Base-by-base conservation (phyloP, 768 basidiomycete species). In the Chalciporus pseudorubinellus region DNA sequence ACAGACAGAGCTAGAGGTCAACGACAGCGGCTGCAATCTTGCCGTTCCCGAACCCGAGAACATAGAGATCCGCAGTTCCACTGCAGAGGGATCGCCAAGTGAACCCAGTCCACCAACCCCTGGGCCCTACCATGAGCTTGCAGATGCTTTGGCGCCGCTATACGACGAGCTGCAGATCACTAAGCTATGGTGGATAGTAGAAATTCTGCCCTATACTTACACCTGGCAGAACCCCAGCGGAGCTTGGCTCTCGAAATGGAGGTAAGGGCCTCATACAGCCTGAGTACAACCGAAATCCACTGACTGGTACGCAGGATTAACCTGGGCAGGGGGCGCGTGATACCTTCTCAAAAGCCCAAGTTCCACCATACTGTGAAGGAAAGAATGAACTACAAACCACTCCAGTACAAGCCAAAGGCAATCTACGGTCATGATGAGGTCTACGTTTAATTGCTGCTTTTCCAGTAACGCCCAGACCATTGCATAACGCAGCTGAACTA, bases 181-280 rank as follows among this genome's bases (percentile, higher is more conserved):
- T 14, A 67, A 64, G 18, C 5, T 72, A 1, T 92, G 89, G 89
- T 86, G 85, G 87, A 29, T 87, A n/a, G 67, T 89, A 31, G 89
- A 92, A 67, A 68, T 88, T 22, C 24, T 89, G 0, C 87, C 85
- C 14, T 60, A 76, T 48, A 64, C 59, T 34, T 79, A 75, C 57
- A 63, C 71, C 18, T 85, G 76, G 75, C 87, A 89, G 62, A 82
- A 87, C 51, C 56, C 52, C 0, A 44, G 75, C 1, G 80, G 82
- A 2, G 60, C 57, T 14, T 88, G 85, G 86, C 77, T 81, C 53
- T 70, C 52, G 8, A 69, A 68, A 39, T 80, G 75, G 67, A 73
- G 73, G 88, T 89, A 56, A 50, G 85, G 70, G 13, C 38, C 26
- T 6, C 19, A 29, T 43, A 44, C 53, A 9, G 11, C 5, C 21